phyloP scores from a whole-genome alignment of 2,329 filamentous ascomycete species.

The Verticillium isaacii region DNA sequence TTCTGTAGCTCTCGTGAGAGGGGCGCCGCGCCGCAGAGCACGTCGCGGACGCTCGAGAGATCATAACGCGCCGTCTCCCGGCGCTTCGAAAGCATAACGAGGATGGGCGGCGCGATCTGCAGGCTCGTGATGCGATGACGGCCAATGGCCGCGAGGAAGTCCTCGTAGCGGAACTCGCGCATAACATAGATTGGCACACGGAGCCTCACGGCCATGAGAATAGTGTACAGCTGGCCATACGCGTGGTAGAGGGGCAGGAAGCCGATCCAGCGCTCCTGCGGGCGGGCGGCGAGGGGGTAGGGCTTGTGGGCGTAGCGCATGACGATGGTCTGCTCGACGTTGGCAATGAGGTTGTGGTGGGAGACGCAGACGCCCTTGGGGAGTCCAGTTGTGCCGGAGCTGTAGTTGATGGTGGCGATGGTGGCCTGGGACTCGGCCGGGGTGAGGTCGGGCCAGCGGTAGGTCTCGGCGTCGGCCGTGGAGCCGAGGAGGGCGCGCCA shows the following conservation, averaged over 20 bases:
- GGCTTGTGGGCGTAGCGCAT: constrained; percentile 34
- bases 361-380: constrained; percentile 47
- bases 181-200: constrained; percentile 50
- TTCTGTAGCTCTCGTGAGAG: constrained; percentile 34
- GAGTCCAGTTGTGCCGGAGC: constrained; percentile 45
- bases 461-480: constrained; percentile 23
- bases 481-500: constrained; percentile 35
- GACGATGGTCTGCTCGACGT: constrained; percentile 44
- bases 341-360: constrained; percentile 44
- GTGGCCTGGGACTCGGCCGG: constrained; percentile 26
- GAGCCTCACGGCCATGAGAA: constrained; percentile 38
- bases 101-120: constrained; percentile 51
- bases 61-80: constrained; percentile 46
- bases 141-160: constrained; percentile 45
- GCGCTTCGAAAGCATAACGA: constrained; percentile 56
- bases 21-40: constrained; percentile 51
- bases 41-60: constrained; percentile 40
- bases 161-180: constrained; percentile 48
- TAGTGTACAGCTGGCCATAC: constrained; percentile 50
- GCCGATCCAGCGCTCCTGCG: constrained; percentile 45
- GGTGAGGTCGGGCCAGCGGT: constrained; percentile 34
- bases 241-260: constrained; percentile 66
- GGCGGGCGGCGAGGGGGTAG: constrained; percentile 27
- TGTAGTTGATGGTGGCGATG: constrained; percentile 43
- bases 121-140: constrained; percentile 49